These are phyloP conservation scores for Emericellopsis cladophorae DNA, from an alignment of 2,329 filamentous ascomycete species.

Conservation along the genomic window DNA sequence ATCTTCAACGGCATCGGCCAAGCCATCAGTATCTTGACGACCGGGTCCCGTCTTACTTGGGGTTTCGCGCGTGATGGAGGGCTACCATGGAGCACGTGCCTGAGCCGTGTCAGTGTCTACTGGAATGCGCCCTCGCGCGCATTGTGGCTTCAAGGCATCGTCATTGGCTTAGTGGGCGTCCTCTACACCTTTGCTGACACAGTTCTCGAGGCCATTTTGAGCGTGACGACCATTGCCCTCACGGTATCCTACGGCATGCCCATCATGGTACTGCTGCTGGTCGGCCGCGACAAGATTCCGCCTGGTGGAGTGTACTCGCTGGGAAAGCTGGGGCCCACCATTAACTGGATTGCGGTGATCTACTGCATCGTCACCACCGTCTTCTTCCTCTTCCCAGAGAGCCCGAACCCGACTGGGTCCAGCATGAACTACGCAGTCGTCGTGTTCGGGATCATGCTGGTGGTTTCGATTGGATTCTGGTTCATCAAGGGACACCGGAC, in stretches of 20 bases:
- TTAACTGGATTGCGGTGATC: slow-evolving; percentile 27
- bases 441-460: slow-evolving; percentile 31
- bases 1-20: slow-evolving; percentile 35
- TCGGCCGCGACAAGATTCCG: slow-evolving; percentile 31
- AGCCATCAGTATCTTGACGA: slow-evolving; percentile 28
- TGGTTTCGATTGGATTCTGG: slow-evolving; percentile 28
- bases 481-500: slow-evolving; percentile 22
- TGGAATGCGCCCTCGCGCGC: slow-evolving; percentile 33
- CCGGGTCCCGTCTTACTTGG: slow-evolving; percentile 28
- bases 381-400: slow-evolving; percentile 31
- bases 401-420: slow-evolving; percentile 20
- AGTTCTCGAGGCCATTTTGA: slow-evolving; percentile 33
- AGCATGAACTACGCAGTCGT: slow-evolving; percentile 37
- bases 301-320: slow-evolving; percentile 22
- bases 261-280: slow-evolving; percentile 24
- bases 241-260: slow-evolving; percentile 26
- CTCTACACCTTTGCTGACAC: slow-evolving; percentile 33
- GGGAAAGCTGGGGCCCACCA: slow-evolving; percentile 18
- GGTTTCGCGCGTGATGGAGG: slow-evolving; percentile 30
- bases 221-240: slow-evolving; percentile 32
- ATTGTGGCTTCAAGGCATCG: slow-evolving; percentile 27
- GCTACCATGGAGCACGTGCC: slow-evolving; percentile 19
- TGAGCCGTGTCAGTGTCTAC: slow-evolving; percentile 16
- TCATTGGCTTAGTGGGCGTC: slow-evolving; percentile 23
- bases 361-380: slow-evolving; percentile 30